These are phyloP conservation scores for Candolleomyces efflorescens DNA, from an alignment of 768 basidiomycete genomes.

Conservation along the genomic window DNA sequence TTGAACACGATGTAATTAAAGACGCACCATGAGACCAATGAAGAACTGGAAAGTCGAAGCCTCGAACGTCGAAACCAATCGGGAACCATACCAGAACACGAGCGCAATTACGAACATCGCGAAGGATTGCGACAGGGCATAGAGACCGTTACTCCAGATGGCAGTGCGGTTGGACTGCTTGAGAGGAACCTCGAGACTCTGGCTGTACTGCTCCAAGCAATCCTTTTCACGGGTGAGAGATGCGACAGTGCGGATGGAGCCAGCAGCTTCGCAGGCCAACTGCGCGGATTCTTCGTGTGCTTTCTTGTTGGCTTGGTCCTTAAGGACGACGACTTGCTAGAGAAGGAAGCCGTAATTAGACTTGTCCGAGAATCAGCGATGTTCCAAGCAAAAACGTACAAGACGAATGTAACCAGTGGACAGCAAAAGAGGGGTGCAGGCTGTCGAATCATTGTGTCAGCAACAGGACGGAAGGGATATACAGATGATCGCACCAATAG, in stretches of 20 bases:
- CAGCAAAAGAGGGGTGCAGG: slow-evolving; percentile 59
- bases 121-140: slow-evolving; percentile 60
- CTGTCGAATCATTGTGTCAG: slow-evolving; percentile 14
- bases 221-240: slow-evolving; percentile 74
- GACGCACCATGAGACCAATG: slow-evolving; percentile 60
- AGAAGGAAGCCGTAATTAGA: neutral
- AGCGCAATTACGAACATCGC: slow-evolving; percentile 71
- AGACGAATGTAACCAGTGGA: slow-evolving; percentile 82
- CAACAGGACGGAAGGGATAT: too few relatives aligned
- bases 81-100: slow-evolving; percentile 63
- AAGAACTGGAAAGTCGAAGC: slow-evolving; percentile 57
- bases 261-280: slow-evolving; percentile 88
- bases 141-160: slow-evolving; percentile 51
- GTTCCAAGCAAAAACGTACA: slow-evolving; percentile 30
- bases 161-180: slow-evolving; percentile 49
- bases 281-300: slow-evolving; percentile 81
- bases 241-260: slow-evolving; percentile 84
- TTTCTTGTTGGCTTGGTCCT: slow-evolving; percentile 78
- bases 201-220: slow-evolving; percentile 51
- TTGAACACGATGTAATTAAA: neutral
- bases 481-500: slow-evolving; percentile 29
- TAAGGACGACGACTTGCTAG: slow-evolving; percentile 79
- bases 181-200: slow-evolving; percentile 61
- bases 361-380: neutral
- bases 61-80: slow-evolving; percentile 43